A percentile compares a stretch with the other conserved stretches of the same genome.
phyloP scores from a whole-genome alignment of 345 rosid species.

The Citrus medica region DNA sequence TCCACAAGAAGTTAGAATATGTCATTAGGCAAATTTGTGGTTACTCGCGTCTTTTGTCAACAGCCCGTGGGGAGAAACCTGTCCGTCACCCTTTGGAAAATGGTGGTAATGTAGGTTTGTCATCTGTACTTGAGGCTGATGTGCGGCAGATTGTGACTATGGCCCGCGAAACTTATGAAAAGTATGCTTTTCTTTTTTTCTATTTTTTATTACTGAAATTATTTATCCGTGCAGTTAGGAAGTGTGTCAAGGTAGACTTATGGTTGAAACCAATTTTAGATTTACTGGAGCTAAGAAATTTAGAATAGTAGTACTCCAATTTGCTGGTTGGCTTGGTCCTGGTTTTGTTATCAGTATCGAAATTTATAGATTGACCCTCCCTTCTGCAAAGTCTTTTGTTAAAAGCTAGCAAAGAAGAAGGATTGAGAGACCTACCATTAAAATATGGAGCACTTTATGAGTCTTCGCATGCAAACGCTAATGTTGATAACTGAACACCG shows the following conservation, averaged over 20 bases:
- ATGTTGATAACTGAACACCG: neutral
- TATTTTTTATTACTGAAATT: neutral
- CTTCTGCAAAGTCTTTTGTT: neutral
- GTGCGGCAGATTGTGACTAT: conserved; percentile 66
- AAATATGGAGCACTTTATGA: neutral
- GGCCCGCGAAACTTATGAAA: conserved; percentile 77
- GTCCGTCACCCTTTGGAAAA: conserved; percentile 38
- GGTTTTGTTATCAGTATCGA: no score
- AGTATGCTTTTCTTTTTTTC: conserved; percentile 39
- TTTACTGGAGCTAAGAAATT: neutral
- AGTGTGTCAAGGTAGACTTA: neutral
- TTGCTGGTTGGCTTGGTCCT: neutral
- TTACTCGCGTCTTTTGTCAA: conserved; percentile 44
- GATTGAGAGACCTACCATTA: neutral
- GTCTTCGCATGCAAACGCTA: neutral
- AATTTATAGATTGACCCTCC: neutral
- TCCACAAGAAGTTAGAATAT: conserved; percentile 67
- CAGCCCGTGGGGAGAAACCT: conserved; percentile 34
- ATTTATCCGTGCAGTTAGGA: neutral
- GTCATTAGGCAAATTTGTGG: conserved; percentile 48
- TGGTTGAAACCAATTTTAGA: neutral
- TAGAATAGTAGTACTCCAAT: neutral
- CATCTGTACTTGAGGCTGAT: conserved; percentile 78
- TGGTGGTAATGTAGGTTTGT: conserved; percentile 64
- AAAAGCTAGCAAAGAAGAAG: neutral